phyloP scores from a whole-genome alignment of 2,329 filamentous ascomycete genomes.

The Stagonosporopsis cucurbitacearum region DNA sequence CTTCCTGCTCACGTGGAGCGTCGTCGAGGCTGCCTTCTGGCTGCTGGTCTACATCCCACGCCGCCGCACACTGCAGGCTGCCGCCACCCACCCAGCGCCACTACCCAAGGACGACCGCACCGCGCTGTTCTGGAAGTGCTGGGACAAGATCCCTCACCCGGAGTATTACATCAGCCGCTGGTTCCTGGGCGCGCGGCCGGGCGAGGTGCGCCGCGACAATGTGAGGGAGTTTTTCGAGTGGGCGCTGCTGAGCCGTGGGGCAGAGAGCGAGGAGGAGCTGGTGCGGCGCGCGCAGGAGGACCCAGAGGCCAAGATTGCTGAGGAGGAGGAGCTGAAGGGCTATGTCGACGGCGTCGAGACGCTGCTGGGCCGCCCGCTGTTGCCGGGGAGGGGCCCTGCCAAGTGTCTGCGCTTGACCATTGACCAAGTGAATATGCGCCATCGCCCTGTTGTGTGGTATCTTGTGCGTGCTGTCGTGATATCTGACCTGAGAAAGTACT shows the following conservation, averaged over 20 bases:
- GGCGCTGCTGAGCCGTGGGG: slow-evolving; percentile 67
- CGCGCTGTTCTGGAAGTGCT: slow-evolving; percentile 64
- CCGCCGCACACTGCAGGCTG: slow-evolving; percentile 58
- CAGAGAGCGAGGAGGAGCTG: slow-evolving; percentile 41
- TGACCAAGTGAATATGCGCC: slow-evolving; percentile 67
- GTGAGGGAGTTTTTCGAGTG: slow-evolving; percentile 70
- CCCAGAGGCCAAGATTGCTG: slow-evolving; percentile 31
- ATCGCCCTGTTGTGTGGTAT: slow-evolving; percentile 71
- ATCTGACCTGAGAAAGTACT: too few species aligned
- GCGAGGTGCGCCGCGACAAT: slow-evolving; percentile 71
- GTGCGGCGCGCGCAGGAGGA: slow-evolving; percentile 20
- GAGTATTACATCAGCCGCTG: slow-evolving; percentile 67
- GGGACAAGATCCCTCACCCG: slow-evolving; percentile 61
- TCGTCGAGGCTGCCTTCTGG: slow-evolving; percentile 63
- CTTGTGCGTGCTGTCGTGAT: slow-evolving; percentile 50
- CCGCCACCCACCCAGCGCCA: slow-evolving; percentile 58
- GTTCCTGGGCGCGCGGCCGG: slow-evolving; percentile 67
- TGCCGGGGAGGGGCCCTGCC: slow-evolving; percentile 62
- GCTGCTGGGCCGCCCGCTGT: slow-evolving; percentile 59
- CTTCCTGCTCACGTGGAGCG: slow-evolving; percentile 54
- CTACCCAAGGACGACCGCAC: slow-evolving; percentile 58
- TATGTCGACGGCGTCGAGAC: slow-evolving; percentile 63
- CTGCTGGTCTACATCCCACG: slow-evolving; percentile 61
- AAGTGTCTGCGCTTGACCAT: slow-evolving; percentile 68
- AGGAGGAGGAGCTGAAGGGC: slow-evolving; percentile 61